Percentiles rank a stretch among this genome's conserved stretches.
Conservation (phyloP, 2,329 filamentous ascomycete species). For the Aspergillus terreus region DNA sequence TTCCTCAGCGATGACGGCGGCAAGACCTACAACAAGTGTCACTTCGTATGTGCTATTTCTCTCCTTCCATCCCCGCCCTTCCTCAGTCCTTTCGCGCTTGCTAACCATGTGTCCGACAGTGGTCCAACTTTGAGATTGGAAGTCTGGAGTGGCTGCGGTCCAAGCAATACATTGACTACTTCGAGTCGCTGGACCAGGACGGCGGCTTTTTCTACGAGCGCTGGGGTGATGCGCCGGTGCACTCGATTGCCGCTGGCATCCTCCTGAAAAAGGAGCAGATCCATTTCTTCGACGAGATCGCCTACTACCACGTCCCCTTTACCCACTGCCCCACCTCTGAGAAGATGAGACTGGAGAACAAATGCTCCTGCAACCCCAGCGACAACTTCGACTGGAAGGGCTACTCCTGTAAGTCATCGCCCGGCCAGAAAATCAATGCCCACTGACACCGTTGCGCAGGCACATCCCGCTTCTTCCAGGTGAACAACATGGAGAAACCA, state of each 20-base stretch:
- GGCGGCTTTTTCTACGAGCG: conserved; percentile 99
- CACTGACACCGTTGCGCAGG: conserved; percentile 47
- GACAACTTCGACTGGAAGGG: conserved; percentile 99
- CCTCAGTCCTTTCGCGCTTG: background rate
- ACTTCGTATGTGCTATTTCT: conserved; percentile 68
- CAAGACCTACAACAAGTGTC: conserved; percentile 92
- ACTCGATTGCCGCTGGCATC: conserved; percentile 89
- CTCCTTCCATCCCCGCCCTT: no score
- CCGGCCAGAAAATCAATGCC: background rate
- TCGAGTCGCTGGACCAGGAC: conserved; percentile 79
- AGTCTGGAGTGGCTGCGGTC: conserved; percentile 91
- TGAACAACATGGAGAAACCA: conserved; percentile 77
- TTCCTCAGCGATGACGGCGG: conserved; percentile 92
- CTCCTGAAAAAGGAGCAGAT: conserved; percentile 89
- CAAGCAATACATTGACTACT: conserved; percentile 84
- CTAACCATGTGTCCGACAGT: conserved; percentile 51
- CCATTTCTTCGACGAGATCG: conserved; percentile 99
- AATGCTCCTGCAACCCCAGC: conserved; percentile 90
- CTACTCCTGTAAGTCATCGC: conserved; percentile 75
- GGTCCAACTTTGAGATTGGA: conserved; percentile 98
- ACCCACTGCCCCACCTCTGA: conserved; percentile 95
- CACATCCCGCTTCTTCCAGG: conserved; percentile 80
- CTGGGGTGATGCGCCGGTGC: conserved; percentile 95
- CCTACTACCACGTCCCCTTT: conserved; percentile 96
- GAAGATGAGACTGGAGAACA: conserved; percentile 74